Conservation (phyloP, 148 eudicot species). For the Vaccinium myrtillus region DNA sequence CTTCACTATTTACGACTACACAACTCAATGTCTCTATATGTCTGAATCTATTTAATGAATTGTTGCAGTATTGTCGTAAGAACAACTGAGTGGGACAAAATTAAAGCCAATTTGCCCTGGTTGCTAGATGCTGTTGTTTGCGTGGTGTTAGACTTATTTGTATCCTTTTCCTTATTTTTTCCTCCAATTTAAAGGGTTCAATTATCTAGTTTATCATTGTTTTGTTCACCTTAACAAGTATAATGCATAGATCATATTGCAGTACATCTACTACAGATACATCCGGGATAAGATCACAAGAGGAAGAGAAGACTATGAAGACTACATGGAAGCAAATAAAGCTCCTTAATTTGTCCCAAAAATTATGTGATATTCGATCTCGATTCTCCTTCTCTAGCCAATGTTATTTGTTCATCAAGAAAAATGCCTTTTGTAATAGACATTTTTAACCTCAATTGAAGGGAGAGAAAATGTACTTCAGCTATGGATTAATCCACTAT, state of each 20-base stretch:
- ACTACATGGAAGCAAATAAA: constrained; percentile 42
- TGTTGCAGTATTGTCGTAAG: constrained; percentile 75
- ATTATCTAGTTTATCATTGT: background rate
- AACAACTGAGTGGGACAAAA: constrained; percentile 53
- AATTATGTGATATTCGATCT: background rate
- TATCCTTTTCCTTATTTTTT: constrained; percentile 49
- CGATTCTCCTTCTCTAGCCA: background rate
- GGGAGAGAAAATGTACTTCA: background rate
- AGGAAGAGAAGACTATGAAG: constrained; percentile 27
- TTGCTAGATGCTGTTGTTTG: constrained; percentile 86
- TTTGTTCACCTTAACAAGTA: constrained; percentile 37
- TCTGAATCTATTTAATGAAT: background rate
- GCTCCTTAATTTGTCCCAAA: constrained; percentile 20
- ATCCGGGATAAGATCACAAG: constrained; percentile 29
- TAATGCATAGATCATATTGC: constrained; percentile 64
- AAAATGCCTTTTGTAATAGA: background rate
- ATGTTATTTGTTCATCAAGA: background rate
- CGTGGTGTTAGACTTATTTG: constrained; percentile 77
- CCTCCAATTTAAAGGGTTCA: background rate
- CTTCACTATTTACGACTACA: background rate
- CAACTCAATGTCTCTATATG: background rate
- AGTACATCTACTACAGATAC: constrained; percentile 81
- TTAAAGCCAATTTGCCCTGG: constrained; percentile 91
- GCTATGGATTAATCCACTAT: background rate
- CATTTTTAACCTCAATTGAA: background rate